phyloP scores from a whole-genome alignment of 2,329 filamentous ascomycete species.

The Fusarium begoniae region DNA sequence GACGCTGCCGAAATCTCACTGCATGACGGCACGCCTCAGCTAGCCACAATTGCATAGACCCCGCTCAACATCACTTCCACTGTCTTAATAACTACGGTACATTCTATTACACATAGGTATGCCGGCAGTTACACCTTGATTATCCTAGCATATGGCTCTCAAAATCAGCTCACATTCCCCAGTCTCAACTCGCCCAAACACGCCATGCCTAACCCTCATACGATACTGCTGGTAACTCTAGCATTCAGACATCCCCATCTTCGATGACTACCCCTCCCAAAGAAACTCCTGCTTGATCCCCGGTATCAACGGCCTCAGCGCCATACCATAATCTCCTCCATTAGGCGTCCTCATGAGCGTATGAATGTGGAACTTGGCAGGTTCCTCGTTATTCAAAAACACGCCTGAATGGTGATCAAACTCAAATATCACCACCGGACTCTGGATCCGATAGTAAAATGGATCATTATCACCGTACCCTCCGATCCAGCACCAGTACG shows the following conservation, averaged over 20 bases:
- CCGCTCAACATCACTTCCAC: no score
- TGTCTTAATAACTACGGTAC: no score
- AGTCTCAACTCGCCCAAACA: no score
- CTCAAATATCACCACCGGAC: constrained; percentile 77
- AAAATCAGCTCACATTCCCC: background rate
- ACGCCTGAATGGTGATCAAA: constrained; percentile 85
- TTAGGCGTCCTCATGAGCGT: constrained; percentile 78
- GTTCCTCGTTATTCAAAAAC: constrained; percentile 76
- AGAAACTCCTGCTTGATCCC: constrained; percentile 41
- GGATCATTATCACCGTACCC: constrained; percentile 71
- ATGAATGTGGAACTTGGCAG: constrained; percentile 82
- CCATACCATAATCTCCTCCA: constrained; percentile 77
- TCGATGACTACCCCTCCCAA: constrained; percentile 23
- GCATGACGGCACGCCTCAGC: background rate
- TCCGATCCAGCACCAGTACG: constrained; percentile 84
- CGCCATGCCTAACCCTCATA: fast-evolving
- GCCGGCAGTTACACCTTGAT: fast-evolving
- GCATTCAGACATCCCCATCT: fast-evolving
- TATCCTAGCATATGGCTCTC: fast-evolving
- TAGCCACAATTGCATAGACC: background rate
- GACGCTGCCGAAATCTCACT: background rate
- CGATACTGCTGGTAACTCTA: fast-evolving
- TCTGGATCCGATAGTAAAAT: constrained; percentile 83
- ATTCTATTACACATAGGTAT: no score
- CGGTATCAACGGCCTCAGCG: constrained; percentile 52